Conservation (phyloP, 2,329 filamentous ascomycete genomes). For the Leptosphaerulina australis region DNA sequence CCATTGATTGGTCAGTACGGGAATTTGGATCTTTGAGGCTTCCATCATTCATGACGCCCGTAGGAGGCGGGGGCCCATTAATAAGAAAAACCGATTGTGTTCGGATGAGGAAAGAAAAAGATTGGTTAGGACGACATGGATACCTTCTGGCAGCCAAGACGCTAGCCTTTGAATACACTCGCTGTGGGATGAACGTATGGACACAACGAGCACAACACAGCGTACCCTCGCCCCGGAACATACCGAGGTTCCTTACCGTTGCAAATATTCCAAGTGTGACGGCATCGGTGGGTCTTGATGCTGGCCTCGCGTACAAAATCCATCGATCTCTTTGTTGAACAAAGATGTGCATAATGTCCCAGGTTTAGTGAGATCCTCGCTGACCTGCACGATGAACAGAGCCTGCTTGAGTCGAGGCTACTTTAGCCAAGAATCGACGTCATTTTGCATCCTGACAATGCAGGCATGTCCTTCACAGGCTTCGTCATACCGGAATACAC, state of each 20-base stretch:
- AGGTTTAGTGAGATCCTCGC: not conserved
- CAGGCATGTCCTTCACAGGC: not conserved
- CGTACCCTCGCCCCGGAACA: not conserved
- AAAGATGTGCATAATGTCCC: not conserved
- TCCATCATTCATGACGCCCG: not conserved
- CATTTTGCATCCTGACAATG: slow-evolving; percentile 1
- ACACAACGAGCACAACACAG: not conserved
- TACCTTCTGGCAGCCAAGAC: not conserved
- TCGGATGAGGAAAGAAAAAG: not conserved
- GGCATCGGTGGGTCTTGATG: slow-evolving; percentile 7
- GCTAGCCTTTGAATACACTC: not conserved
- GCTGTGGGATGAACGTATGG: not conserved
- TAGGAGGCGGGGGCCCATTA: not conserved
- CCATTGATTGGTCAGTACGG: not conserved
- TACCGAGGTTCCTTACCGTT: not conserved
- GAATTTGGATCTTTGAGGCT: not conserved
- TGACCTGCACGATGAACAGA: not conserved
- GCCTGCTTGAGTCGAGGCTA: slow-evolving; percentile 6
- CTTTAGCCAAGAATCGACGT: not conserved
- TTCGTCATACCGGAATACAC: slow-evolving; percentile 4
- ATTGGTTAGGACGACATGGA: not conserved
- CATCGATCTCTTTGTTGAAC: not conserved
- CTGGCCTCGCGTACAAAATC: not conserved
- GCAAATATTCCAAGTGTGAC: not conserved
- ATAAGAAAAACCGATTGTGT: not conserved